Evolutionary conservation across 176 grass and related monocot species (phyloP).

Genomic region (Tillandsia leiboldiana): DNA sequence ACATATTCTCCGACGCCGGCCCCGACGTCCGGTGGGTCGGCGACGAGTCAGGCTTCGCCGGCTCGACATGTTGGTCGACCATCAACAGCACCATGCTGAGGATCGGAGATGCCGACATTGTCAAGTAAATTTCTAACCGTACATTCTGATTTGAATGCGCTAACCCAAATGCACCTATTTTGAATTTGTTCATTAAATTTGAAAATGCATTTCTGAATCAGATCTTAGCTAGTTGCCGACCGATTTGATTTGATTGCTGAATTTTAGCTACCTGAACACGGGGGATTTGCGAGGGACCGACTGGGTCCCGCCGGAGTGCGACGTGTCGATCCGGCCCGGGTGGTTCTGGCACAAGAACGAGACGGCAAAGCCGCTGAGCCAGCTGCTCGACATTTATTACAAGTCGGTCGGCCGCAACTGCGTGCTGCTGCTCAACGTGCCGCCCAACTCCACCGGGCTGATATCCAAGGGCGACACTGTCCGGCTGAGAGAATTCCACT

Average conservation of each 20-base stretch:
- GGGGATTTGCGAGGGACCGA: conserved; percentile 55
- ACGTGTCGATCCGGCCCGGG: conserved; percentile 78
- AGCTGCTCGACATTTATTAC: conserved; percentile 83
- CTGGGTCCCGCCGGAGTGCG: conserved; percentile 96
- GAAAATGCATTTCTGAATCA: too few species aligned
- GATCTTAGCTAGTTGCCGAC: too few species aligned
- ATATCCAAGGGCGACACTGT: conserved; percentile 47
- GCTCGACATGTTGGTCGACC: conserved; percentile 77
- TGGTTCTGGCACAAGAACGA: conserved; percentile 99
- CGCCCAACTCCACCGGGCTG: conserved; percentile 66
- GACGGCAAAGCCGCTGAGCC: conserved; percentile 58
- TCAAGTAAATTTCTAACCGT: conserved; percentile 27
- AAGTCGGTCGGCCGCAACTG: conserved; percentile 86
- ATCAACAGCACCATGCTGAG: conserved; percentile 62
- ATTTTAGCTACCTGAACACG: conserved; percentile 60
- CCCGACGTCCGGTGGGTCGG: conserved; percentile 90
- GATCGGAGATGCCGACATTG: conserved; percentile 61
- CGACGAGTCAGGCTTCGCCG: conserved; percentile 78
- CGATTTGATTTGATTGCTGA: conserved; percentile 4
- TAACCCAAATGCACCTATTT: too few species aligned
- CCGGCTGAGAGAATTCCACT: conserved; percentile 53
- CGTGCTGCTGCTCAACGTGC: conserved; percentile 89
- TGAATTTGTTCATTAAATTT: too few species aligned
- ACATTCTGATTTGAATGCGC: too few species aligned
- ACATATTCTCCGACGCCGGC: conserved; percentile 92